These are phyloP conservation scores for Sporobolomyces pararoseus DNA, from an alignment of 768 basidiomycete genomes.

Conservation along the genomic window DNA sequence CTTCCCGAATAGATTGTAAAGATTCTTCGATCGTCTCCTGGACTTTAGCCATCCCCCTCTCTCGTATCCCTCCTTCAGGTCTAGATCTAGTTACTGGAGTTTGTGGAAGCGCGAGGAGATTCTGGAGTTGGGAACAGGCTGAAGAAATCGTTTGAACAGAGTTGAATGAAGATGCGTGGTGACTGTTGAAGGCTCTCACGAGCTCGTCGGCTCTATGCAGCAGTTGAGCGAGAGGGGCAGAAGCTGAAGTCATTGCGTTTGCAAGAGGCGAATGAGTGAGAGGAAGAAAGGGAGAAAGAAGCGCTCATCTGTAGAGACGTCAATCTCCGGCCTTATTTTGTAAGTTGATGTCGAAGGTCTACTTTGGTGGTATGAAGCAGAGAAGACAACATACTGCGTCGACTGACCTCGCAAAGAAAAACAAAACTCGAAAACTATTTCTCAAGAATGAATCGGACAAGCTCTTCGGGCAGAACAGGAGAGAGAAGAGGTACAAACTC, in stretches of 20 bases:
- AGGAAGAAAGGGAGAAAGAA: too few species aligned
- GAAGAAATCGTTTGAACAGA: slow-evolving; percentile 19
- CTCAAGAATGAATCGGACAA: too few species aligned
- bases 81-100: slow-evolving; percentile 27
- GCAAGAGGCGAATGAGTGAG: neutral
- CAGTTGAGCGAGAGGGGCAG: slow-evolving; percentile 21
- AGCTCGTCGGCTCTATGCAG: slow-evolving; percentile 38
- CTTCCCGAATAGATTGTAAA: slow-evolving; percentile 30
- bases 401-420: too few species aligned
- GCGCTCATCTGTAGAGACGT: too few species aligned
- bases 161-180: slow-evolving; percentile 34
- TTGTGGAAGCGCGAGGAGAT: slow-evolving; percentile 28
- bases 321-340: too few species aligned
- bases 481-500: too few species aligned
- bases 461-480: too few species aligned
- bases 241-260: neutral
- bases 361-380: too few species aligned
- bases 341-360: too few species aligned
- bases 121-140: slow-evolving; percentile 30
- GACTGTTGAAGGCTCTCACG: slow-evolving; percentile 23
- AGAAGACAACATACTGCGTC: too few species aligned
- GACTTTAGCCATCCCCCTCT: slow-evolving; percentile 35
- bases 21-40: slow-evolving; percentile 40
- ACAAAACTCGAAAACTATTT: too few species aligned
- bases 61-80: slow-evolving; percentile 38